Base-by-base conservation (phyloP, 2,329 filamentous ascomycete species). In the Xylariaceae sp. region DNA sequence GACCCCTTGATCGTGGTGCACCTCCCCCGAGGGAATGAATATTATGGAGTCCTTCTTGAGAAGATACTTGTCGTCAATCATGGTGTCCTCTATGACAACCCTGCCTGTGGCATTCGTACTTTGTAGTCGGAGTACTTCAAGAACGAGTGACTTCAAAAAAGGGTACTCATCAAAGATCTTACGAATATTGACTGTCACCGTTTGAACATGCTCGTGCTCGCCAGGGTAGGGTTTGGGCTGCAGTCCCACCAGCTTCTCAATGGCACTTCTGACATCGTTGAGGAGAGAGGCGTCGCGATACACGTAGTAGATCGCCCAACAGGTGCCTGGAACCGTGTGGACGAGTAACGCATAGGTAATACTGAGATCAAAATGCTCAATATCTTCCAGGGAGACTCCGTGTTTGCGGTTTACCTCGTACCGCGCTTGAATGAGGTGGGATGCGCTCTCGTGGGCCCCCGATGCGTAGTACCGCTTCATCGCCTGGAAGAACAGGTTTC, bases 21-120 rank as follows among this genome's bases (percentile, higher is more conserved):
- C 8, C 4, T 7, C 14, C 4, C 20, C 41, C 7, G 33, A 37
- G 5, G 41, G 41, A 7, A 43, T 43, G 12, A 20, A 4, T 14
- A 43, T 32, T 10, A 43, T 14, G 5, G 33, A 22, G 11, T 37
- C 22, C 33, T 43, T 43, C 33, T 45, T 45, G 7, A 49, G 42
- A 3, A 49, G 33, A 12, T 45, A 45, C 6, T 12, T 20, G n/a
- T 22, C 46, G n/a, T 45, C 32, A 17, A 49, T 45, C n/a, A 42
- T 5, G 4, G 32, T 49, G 23, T 49, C 42, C 27, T 49, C n/a
- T 8, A 49, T 29, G 3, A 49, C 22, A 17, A 42, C 17, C 2
- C 42, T 32, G 17, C 16, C 54, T 75, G 77, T 7, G 14, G 16
- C 33, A 20, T 36, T 36, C 6, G 16, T 17, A 20, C 33, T 17